phyloP scores from a whole-genome alignment of 2,329 filamentous ascomycete species.

The Cercospora sp. region DNA sequence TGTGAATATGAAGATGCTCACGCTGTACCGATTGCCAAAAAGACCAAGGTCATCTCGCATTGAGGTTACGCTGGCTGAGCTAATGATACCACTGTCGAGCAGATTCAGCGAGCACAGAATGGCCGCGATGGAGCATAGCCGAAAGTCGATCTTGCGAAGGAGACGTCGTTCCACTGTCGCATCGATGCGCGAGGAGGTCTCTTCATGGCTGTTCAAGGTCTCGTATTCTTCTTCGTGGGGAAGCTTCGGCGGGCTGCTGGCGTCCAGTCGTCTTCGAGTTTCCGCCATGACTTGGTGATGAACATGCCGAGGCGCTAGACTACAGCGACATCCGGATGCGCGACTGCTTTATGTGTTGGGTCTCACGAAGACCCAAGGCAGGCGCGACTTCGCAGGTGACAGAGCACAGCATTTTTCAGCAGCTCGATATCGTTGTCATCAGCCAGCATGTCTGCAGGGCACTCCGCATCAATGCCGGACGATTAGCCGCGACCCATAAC shows the following conservation, averaged over 20 bases:
- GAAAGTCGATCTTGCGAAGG: constrained; percentile 65
- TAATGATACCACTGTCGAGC: constrained; percentile 69
- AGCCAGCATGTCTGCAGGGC: neutral
- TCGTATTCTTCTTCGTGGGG: neutral
- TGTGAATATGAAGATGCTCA: constrained; percentile 73
- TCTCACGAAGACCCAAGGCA: neutral
- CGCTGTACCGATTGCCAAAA: constrained; percentile 65
- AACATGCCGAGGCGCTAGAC: neutral
- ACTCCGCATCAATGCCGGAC: neutral
- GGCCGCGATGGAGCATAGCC: constrained; percentile 69
- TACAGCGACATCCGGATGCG: neutral
- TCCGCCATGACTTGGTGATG: neutral
- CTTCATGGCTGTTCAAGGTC: neutral
- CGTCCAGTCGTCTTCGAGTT: neutral
- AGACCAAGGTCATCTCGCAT: constrained; percentile 66
- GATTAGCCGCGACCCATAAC: neutral
- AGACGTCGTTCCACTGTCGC: constrained; percentile 46
- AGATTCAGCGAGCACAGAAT: constrained; percentile 70
- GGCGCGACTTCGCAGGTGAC: neutral
- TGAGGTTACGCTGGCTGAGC: constrained; percentile 67
- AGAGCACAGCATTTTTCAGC: neutral
- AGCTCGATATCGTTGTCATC: neutral
- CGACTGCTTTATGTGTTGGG: neutral
- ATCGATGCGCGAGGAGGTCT: neutral
- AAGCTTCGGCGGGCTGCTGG: neutral